A percentile compares a stretch with the other conserved stretches of the same genome.
These are phyloP conservation scores for Cyclocybe cylindracea DNA, from an alignment of 768 basidiomycete species.

Conservation along the genomic window DNA sequence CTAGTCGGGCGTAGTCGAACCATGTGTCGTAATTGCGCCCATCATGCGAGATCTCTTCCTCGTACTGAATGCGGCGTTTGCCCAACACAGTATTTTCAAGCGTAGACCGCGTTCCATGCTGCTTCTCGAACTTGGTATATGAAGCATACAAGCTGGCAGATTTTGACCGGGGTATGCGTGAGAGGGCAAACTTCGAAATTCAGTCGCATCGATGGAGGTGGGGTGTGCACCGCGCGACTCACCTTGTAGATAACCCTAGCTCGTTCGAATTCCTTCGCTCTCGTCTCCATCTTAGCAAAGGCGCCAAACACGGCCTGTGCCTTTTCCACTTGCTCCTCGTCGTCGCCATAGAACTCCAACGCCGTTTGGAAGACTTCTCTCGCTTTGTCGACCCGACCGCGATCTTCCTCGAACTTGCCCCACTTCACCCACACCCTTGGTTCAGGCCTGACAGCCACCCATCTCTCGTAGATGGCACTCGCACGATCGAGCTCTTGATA, in stretches of 20 bases:
- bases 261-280: conserved; percentile 95
- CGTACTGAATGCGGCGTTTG: conserved; percentile 98
- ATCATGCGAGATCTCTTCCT: conserved; percentile 91
- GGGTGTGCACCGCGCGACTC: conserved; percentile 10
- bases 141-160: conserved; percentile 85
- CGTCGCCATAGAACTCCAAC: conserved; percentile 87
- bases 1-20: conserved; percentile 95
- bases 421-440: conserved; percentile 85
- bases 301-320: conserved; percentile 92
- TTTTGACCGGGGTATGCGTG: conserved; percentile 89
- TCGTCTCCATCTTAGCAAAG: conserved; percentile 97
- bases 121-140: conserved; percentile 98
- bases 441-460: conserved; percentile 80
- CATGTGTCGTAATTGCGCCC: conserved; percentile 96
- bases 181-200: conserved; percentile 80
- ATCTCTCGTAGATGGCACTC: conserved; percentile 89
- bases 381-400: conserved; percentile 70
- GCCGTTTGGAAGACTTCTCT: conserved; percentile 90
- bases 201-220: background rate
- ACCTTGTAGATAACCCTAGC: conserved; percentile 98
- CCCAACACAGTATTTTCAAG: conserved; percentile 94
- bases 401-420: conserved; percentile 88
- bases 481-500: conserved; percentile 92
- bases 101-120: conserved; percentile 85
- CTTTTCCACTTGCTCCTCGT: conserved; percentile 92